These are phyloP conservation scores for Clathrospora elynae DNA, from an alignment of 2,329 filamentous ascomycete genomes.

Conservation along the genomic window DNA sequence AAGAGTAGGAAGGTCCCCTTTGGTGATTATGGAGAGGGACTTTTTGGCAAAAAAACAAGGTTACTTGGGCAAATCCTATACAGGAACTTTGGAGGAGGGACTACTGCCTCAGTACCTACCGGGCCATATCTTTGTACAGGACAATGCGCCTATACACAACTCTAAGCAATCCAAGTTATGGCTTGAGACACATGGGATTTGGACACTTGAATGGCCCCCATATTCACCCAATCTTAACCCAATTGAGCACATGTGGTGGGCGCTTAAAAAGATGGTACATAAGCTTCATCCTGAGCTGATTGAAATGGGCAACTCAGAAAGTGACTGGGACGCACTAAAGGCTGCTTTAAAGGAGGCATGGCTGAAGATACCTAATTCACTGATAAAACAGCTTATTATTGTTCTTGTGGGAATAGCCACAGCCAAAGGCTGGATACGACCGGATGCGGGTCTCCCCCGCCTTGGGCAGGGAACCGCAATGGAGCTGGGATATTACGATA, in stretches of 20 bases:
- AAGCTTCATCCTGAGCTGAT: slow-evolving; percentile 11
- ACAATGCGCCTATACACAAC: slow-evolving; percentile 31
- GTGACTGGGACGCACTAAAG: slow-evolving; percentile 5
- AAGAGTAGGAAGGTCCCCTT: not conserved
- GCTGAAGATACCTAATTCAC: slow-evolving; percentile 7
- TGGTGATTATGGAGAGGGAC: slow-evolving; percentile 19
- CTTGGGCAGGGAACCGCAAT: too few species aligned
- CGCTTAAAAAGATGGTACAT: slow-evolving; percentile 20
- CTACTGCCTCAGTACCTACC: slow-evolving; percentile 6
- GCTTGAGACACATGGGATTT: slow-evolving; percentile 16
- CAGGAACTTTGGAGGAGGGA: slow-evolving; percentile 6
- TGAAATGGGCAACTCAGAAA: slow-evolving; percentile 1
- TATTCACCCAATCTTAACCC: slow-evolving; percentile 32
- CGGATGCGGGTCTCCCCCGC: too few species aligned
- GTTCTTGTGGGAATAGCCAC: too few species aligned
- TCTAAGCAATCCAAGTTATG: slow-evolving; percentile 11
- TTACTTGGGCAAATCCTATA: slow-evolving; percentile 14
- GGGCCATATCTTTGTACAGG: slow-evolving; percentile 21
- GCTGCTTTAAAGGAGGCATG: slow-evolving; percentile 6
- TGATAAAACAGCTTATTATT: slow-evolving; percentile 2
- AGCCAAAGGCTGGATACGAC: too few species aligned
- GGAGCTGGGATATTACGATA: too few species aligned
- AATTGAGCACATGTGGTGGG: slow-evolving; percentile 29
- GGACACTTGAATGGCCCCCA: slow-evolving; percentile 19
- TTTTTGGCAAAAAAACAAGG: not conserved